These are phyloP conservation scores for Penicillium samsonianum DNA, from an alignment of 495 filamentous ascomycete species.

Conservation along the genomic window DNA sequence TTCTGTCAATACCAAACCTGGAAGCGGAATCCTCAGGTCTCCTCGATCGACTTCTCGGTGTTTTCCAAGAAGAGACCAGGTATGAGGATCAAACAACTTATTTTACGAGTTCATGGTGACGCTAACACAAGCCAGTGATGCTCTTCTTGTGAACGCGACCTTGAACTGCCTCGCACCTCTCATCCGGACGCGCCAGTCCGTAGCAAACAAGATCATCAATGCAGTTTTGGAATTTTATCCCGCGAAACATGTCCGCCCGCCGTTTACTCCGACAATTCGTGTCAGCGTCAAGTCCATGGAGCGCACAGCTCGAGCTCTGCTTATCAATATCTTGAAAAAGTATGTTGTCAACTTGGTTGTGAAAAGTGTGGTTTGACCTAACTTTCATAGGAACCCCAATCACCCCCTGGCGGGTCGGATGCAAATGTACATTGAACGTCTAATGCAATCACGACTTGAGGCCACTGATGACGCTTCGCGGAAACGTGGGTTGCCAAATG, in stretches of 20 bases:
- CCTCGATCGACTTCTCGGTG: slow-evolving; percentile 82
- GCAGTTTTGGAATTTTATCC: slow-evolving; percentile 91
- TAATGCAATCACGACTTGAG: slow-evolving; percentile 72
- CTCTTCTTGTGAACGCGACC: slow-evolving; percentile 87
- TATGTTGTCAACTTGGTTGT: slow-evolving; percentile 34
- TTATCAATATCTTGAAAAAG: slow-evolving; percentile 79
- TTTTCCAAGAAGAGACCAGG: slow-evolving; percentile 84
- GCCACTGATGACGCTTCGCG: slow-evolving; percentile 69
- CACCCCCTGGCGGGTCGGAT: slow-evolving; percentile 69
- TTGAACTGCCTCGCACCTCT: slow-evolving; percentile 82
- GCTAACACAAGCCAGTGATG: slow-evolving; percentile 60
- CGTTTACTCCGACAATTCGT: slow-evolving; percentile 74
- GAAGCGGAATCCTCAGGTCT: slow-evolving; percentile 91
- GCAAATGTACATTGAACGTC: slow-evolving; percentile 76
- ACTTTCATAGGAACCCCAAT: slow-evolving; percentile 61
- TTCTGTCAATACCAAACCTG: slow-evolving; percentile 74
- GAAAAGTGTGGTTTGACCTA: background rate
- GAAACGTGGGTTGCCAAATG: slow-evolving; percentile 70
- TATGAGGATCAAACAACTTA: slow-evolving; percentile 37
- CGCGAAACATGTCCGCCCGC: slow-evolving; percentile 69
- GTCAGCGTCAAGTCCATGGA: slow-evolving; percentile 91
- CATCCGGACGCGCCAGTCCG: slow-evolving; percentile 74
- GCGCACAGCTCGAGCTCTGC: slow-evolving; percentile 78
- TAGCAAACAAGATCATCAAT: slow-evolving; percentile 81
- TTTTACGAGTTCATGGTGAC: slow-evolving; percentile 10